Evolutionary conservation across 1,284 basidiomycete species (phyloP).

Genomic region (Ganoderma meredithae): DNA sequence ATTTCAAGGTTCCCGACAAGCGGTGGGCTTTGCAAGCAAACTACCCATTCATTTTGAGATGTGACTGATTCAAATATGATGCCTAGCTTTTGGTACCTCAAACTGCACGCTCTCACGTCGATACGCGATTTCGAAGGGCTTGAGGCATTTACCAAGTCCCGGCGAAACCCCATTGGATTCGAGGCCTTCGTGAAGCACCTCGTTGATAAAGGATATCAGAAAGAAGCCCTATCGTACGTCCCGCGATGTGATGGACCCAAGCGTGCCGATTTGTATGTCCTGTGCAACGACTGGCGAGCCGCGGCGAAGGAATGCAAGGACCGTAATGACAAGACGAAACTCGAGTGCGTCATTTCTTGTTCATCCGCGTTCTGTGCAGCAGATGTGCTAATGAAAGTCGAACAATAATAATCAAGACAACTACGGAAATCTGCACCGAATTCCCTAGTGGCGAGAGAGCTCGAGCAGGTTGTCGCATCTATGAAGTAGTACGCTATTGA

Average conservation of each 20-base stretch:
- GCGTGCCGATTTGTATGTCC: constrained; percentile 85
- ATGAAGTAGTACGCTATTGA: constrained; percentile 60
- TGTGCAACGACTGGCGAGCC: constrained; percentile 88
- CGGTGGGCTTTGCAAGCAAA: constrained; percentile 53
- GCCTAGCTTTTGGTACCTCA: constrained; percentile 91
- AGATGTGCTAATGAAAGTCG: constrained; percentile 19
- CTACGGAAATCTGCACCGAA: constrained; percentile 78
- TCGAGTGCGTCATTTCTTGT: constrained; percentile 63
- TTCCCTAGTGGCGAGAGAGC: constrained; percentile 78
- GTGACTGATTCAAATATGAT: background rate
- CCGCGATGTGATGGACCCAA: constrained; percentile 84
- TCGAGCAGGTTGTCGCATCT: constrained; percentile 71
- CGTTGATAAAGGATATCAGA: constrained; percentile 72
- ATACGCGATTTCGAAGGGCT: constrained; percentile 85
- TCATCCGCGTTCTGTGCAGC: background rate
- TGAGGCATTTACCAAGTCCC: constrained; percentile 84
- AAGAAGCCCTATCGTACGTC: constrained; percentile 81
- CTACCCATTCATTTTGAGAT: background rate
- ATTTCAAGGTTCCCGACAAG: constrained; percentile 93
- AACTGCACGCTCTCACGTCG: constrained; percentile 83
- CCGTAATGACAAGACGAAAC: constrained; percentile 77
- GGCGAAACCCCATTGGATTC: constrained; percentile 94
- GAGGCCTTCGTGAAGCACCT: constrained; percentile 90
- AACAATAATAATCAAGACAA: constrained; percentile 52
- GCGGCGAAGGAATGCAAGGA: constrained; percentile 91